Evolutionary conservation across 176 grass and related monocot genomes (phyloP).

Genomic region (Alopecurus myosuroides): DNA sequence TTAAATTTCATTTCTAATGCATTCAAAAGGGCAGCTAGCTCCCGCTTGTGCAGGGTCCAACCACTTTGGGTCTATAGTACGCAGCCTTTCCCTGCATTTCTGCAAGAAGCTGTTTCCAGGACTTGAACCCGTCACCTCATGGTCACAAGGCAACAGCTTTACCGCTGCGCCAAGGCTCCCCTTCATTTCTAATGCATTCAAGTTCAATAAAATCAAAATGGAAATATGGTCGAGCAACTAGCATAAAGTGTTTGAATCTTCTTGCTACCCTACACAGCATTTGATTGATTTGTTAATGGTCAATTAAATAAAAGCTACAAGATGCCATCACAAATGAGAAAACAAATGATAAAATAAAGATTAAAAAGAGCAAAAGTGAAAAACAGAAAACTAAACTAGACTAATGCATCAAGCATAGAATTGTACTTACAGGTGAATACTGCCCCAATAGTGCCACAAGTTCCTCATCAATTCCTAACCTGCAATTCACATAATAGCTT

Average conservation of each 20-base stretch:
- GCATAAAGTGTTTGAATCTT: neutral
- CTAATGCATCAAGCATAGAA: neutral
- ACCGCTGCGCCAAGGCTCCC: no score
- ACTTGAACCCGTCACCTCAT: no score
- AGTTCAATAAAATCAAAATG: no score
- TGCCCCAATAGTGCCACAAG: constrained; percentile 66
- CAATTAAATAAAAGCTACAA: neutral
- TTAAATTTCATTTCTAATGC: no score
- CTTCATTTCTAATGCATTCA: no score
- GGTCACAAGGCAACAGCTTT: no score
- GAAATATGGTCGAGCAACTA: no score
- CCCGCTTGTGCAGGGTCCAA: no score
- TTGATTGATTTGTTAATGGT: neutral
- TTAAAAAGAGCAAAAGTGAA: neutral
- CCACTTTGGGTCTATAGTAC: no score
- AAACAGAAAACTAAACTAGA: neutral
- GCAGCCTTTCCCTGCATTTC: no score
- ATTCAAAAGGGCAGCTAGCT: no score
- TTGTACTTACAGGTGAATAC: constrained; percentile 64
- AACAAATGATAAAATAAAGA: neutral
- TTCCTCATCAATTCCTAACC: constrained; percentile 92
- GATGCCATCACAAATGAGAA: neutral
- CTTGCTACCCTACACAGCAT: neutral
- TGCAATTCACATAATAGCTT: constrained; percentile 24
- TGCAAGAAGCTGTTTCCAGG: no score